Conservation (phyloP, 2,329 filamentous ascomycete genomes). For the Talaromyces sp. region DNA sequence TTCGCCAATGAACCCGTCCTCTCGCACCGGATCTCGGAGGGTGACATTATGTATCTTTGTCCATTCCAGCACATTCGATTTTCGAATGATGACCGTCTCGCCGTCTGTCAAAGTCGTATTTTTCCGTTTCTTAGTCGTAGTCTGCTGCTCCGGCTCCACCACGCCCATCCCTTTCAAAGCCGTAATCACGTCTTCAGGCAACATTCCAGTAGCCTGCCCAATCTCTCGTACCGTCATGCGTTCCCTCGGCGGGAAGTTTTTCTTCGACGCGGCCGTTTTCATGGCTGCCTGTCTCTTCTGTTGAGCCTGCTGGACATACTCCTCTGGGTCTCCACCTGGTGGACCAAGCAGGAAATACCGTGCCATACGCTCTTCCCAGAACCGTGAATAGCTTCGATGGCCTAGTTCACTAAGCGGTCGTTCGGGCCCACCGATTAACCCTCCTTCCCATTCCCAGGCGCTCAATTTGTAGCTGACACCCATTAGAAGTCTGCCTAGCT, state of each 20-base stretch:
- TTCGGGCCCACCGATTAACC: conserved; percentile 84
- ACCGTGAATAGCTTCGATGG: conserved; percentile 74
- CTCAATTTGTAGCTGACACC: conserved; percentile 91
- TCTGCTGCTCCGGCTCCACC: conserved; percentile 45
- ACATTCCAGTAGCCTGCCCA: conserved; percentile 76
- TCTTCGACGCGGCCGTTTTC: conserved; percentile 38
- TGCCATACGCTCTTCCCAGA: conserved; percentile 81
- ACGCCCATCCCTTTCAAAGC: conserved; percentile 78
- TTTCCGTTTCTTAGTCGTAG: neutral
- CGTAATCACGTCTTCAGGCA: conserved; percentile 74
- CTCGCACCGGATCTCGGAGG: conserved; percentile 65
- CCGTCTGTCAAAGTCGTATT: conserved; percentile 11
- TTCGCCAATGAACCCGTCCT: conserved; percentile 68
- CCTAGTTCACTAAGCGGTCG: conserved; percentile 88
- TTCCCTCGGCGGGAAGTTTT: conserved; percentile 32
- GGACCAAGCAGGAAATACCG: conserved; percentile 54
- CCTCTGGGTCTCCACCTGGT: conserved; percentile 26
- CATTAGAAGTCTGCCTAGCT: conserved; percentile 84
- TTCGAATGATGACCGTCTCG: conserved; percentile 49
- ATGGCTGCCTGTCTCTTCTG: conserved; percentile 37
- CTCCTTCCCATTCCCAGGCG: conserved; percentile 61
- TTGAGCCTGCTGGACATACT: conserved; percentile 29
- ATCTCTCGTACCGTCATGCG: conserved; percentile 66
- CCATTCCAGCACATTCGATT: conserved; percentile 63
- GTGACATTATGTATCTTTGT: conserved; percentile 60